Conservation (phyloP, 345 rosid genomes). For the Salix udensis region DNA sequence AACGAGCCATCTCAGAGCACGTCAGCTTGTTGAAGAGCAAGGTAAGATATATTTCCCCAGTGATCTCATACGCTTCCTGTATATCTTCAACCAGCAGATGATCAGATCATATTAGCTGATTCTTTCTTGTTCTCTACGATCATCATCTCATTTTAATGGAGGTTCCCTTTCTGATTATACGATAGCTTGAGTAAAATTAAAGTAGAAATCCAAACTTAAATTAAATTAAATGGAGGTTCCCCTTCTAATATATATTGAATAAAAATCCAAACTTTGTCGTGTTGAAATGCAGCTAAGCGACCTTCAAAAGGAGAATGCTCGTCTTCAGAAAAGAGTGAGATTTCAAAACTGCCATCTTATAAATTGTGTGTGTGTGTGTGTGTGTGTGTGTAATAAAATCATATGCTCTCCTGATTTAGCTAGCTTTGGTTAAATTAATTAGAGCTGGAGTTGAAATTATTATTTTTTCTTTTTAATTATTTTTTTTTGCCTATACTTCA, state of each 20-base stretch:
- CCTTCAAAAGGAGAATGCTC: slow-evolving; percentile 48
- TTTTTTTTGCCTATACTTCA: background rate
- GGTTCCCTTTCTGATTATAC: background rate
- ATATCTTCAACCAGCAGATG: background rate
- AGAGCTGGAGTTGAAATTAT: background rate
- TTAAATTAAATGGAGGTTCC: too few species aligned
- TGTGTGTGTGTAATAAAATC: too few species aligned
- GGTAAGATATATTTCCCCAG: slow-evolving; percentile 18
- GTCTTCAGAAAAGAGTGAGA: slow-evolving; percentile 49
- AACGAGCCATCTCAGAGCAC: slow-evolving; percentile 38
- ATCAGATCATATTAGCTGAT: background rate
- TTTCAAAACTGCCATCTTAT: background rate
- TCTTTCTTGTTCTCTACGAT: too few species aligned
- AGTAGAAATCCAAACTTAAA: background rate
- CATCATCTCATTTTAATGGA: too few species aligned
- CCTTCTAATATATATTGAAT: background rate
- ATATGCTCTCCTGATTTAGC: background rate
- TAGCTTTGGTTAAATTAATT: background rate
- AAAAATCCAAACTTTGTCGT: background rate
- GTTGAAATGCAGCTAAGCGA: slow-evolving; percentile 33
- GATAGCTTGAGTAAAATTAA: too few species aligned
- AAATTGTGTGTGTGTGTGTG: too few species aligned
- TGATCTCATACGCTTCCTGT: background rate
- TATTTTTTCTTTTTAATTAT: background rate
- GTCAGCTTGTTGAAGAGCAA: slow-evolving; percentile 37